A percentile compares a stretch with the other conserved stretches of the same genome.
Evolutionary conservation across 2,329 filamentous ascomycete genomes (phyloP).

Genomic region (Aspergillus sp.): DNA sequence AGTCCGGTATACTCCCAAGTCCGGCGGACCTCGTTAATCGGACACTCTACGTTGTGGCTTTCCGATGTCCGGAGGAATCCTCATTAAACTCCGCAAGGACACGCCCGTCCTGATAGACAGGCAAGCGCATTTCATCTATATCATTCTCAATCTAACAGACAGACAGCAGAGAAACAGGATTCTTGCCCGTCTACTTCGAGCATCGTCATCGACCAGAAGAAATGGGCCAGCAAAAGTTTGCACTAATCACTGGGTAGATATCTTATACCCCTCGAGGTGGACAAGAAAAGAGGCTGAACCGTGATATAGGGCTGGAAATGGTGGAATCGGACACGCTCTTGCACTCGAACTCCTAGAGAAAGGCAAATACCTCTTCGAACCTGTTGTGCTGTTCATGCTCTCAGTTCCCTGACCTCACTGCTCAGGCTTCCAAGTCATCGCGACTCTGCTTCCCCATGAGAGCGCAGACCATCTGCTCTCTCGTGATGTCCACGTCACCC

Average conservation of each 20-base stretch:
- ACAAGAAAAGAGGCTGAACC: background rate
- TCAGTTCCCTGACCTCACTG: background rate
- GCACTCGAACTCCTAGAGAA: background rate
- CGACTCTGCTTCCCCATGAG: background rate
- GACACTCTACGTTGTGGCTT: no score
- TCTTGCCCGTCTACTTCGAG: no score
- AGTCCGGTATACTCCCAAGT: no score
- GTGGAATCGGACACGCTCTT: conserved; percentile 8
- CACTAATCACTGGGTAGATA: conserved; percentile 1
- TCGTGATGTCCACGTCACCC: background rate
- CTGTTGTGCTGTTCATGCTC: background rate
- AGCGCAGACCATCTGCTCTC: background rate
- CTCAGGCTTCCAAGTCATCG: background rate
- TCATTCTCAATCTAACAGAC: background rate
- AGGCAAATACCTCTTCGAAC: background rate
- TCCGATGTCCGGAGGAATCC: no score
- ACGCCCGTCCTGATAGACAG: no score
- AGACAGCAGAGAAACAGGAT: no score
- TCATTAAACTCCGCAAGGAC: no score
- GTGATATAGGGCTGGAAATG: background rate
- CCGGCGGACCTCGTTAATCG: no score
- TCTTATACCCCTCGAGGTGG: no score
- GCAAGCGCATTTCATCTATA: no score
- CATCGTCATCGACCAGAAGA: no score
- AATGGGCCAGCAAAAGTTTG: background rate